A percentile compares a stretch with the other conserved stretches of the same genome.
These are phyloP conservation scores for Aspergillus sp. DNA, from an alignment of 2,329 filamentous ascomycete genomes.

Conservation along the genomic window DNA sequence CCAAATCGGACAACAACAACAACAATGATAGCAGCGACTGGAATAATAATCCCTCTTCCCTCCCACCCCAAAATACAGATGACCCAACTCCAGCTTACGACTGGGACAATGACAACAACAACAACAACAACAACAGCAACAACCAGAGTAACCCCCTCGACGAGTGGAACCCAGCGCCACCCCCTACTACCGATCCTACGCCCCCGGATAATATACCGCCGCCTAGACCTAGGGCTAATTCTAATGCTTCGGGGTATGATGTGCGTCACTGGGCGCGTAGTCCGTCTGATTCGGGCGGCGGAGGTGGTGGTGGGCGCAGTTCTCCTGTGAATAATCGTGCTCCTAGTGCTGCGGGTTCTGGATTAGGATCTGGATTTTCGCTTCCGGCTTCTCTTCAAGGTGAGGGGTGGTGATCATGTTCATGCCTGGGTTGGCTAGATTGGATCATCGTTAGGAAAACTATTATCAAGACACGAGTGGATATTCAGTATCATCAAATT, in stretches of 20 bases:
- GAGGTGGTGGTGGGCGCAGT: not conserved
- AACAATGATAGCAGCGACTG: not conserved
- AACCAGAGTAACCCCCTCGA: not conserved
- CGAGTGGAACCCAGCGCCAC: too few species aligned
- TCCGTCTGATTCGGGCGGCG: not conserved
- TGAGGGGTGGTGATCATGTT: too few species aligned
- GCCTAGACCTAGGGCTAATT: not conserved
- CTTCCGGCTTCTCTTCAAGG: too few species aligned
- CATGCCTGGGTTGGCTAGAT: too few species aligned
- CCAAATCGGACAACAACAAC: not conserved
- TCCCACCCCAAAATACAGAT: too few species aligned
- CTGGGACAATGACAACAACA: not conserved
- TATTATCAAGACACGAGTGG: too few species aligned
- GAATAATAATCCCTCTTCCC: not conserved
- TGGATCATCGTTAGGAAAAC: too few species aligned
- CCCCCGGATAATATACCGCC: too few species aligned
- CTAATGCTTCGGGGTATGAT: not conserved
- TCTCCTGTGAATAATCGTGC: not conserved
- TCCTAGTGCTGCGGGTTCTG: not conserved
- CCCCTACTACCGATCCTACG: too few species aligned
- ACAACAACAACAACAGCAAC: not conserved
- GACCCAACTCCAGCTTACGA: not conserved
- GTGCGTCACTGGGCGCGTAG: conserved; percentile 1
- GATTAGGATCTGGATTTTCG: not conserved
- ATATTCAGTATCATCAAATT: too few species aligned